These are phyloP conservation scores for Exophiala oligosperma DNA, from an alignment of 2,329 filamentous ascomycete species.

Conservation along the genomic window DNA sequence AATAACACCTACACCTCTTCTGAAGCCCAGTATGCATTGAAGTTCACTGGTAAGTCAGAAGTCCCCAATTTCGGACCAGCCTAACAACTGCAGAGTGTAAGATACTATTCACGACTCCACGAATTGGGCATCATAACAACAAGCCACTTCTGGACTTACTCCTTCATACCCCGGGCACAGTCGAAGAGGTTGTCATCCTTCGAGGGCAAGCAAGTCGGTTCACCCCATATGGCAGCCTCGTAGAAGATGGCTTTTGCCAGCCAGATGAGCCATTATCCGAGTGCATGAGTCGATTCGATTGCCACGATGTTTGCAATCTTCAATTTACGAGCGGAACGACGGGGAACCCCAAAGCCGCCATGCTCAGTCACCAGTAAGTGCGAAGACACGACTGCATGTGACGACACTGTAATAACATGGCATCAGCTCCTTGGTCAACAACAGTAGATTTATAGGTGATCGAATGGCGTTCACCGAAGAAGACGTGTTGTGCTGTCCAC, in stretches of 20 bases:
- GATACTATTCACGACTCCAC: slow-evolving; percentile 70
- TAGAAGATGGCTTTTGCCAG: slow-evolving; percentile 53
- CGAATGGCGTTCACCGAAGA: slow-evolving; percentile 67
- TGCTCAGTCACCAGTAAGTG: slow-evolving; percentile 68
- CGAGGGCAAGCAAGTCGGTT: slow-evolving; percentile 57
- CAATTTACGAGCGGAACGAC: slow-evolving; percentile 77
- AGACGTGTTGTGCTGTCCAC: slow-evolving; percentile 76
- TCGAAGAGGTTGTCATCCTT: slow-evolving; percentile 61
- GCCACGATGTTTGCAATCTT: slow-evolving; percentile 70
- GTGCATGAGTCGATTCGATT: slow-evolving; percentile 57
- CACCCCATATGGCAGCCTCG: slow-evolving; percentile 60
- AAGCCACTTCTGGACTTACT: slow-evolving; percentile 58
- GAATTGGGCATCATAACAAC: slow-evolving; percentile 67
- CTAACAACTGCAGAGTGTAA: slow-evolving; percentile 58
- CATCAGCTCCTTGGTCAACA: slow-evolving; percentile 55
- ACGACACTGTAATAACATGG: background rate
- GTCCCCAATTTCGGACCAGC: background rate
- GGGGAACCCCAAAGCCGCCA: slow-evolving; percentile 70
- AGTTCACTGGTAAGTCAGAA: slow-evolving; percentile 61
- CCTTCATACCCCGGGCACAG: slow-evolving; percentile 41
- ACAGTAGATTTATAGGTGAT: slow-evolving; percentile 70
- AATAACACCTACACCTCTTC: slow-evolving; percentile 80
- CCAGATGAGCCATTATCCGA: slow-evolving; percentile 53
- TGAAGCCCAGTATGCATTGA: slow-evolving; percentile 70
- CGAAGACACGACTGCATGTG: slow-evolving; percentile 1